Base-by-base conservation (phyloP, 1,284 basidiomycete species). In the Austropuccinia psidii region DNA sequence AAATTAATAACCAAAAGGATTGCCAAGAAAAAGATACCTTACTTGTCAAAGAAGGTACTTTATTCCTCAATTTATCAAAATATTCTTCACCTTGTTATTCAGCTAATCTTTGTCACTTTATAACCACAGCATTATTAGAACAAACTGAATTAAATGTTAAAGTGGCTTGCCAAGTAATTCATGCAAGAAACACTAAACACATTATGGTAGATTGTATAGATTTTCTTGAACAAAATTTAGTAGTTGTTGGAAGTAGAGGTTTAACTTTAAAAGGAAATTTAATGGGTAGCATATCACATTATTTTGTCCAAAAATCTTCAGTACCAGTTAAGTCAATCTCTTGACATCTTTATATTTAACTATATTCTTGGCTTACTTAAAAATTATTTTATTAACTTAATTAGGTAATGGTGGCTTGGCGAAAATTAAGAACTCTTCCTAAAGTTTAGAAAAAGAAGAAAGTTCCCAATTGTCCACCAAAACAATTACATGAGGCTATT, bases 361-460 rank as follows among this genome's bases (percentile, higher is more conserved):
- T n/a, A 4, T 39, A 2, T 21, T 21, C n/a, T 37, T 21, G 17
- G 33, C 13, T 33, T 9, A 37, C 19, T 35, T 19, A 31, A 15
- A 35, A 4, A 7, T 47, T 24, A 29, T 27, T 21, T 7, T 57
- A 7, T 21, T 52, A 37, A 31, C 11, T 62, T 4, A 21, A 17
- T 54, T 24, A 72, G 69, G 69, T 72, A 17, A 72, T 72, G 69
- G 69, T 72, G 21, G 58, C 69, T 5, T 29, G 69, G 19, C 39
- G 69, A 37, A 50, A 35, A 19, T 29, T 62, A 9, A 55, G 57
- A 31, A 52, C 57, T 19, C 37, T 50, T 17, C 58, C 69, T 3
- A 72, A 72, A 50, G 69, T 72, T 15, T 70, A 70, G 43, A 70
- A 70, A 55, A 70, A 70, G n/a, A 70, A 70, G 55, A n/a, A n/a